Percentiles rank a stretch among this genome's conserved stretches.
phyloP scores from a whole-genome alignment of 1,284 basidiomycete species.

The Pisolithus thermaeus region DNA sequence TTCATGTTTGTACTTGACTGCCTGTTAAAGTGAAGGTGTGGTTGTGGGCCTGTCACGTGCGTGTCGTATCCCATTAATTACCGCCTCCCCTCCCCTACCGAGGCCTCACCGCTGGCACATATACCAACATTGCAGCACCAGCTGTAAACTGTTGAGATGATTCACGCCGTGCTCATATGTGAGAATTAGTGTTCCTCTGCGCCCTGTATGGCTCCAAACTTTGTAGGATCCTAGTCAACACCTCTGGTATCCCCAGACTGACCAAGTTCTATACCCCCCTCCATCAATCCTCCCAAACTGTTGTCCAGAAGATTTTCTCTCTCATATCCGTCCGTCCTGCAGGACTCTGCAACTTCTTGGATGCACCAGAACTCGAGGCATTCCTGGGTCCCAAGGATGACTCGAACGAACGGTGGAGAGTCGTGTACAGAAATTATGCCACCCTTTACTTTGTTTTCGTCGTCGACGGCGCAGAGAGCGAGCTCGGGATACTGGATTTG shows the following conservation, averaged over 20 bases:
- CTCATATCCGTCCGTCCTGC: slow-evolving; percentile 73
- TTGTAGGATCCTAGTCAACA: slow-evolving; percentile 60
- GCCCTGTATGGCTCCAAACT: slow-evolving; percentile 30
- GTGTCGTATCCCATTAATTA: too few relatives aligned
- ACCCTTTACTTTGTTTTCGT: slow-evolving; percentile 98
- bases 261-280: slow-evolving; percentile 95
- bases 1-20: background rate
- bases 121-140: too few relatives aligned
- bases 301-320: slow-evolving; percentile 82
- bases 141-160: slow-evolving; percentile 47
- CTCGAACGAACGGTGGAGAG: slow-evolving; percentile 57
- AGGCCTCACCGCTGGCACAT: too few relatives aligned
- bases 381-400: slow-evolving; percentile 58
- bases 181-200: slow-evolving; percentile 27
- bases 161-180: slow-evolving; percentile 82
- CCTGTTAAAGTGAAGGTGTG: background rate
- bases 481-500: slow-evolving; percentile 92
- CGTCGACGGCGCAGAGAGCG: slow-evolving; percentile 92
- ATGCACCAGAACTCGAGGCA: slow-evolving; percentile 84
- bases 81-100: background rate
- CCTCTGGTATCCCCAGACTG: slow-evolving; percentile 82
- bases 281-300: slow-evolving; percentile 65
- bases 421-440: slow-evolving; percentile 85
- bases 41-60: too few relatives aligned
- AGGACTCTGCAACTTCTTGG: slow-evolving; percentile 87